Evolutionary conservation across 306 rosid species (phyloP).

Genomic region (Cercis canadensis): DNA sequence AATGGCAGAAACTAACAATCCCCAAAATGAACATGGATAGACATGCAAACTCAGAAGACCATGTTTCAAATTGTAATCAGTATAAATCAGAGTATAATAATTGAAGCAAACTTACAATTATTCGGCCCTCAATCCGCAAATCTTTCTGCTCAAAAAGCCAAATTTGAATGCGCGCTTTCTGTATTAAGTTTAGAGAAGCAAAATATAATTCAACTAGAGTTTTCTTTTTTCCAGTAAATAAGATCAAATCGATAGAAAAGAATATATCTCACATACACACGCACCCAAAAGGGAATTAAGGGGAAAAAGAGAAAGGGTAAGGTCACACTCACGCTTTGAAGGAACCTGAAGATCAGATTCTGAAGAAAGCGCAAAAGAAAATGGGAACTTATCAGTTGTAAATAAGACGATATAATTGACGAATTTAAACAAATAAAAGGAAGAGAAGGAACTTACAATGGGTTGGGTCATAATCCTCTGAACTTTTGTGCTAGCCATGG

Average conservation of each 20-base stretch:
- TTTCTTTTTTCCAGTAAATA: not conserved
- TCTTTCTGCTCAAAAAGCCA: constrained; percentile 41
- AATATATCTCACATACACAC: not conserved
- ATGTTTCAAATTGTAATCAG: not conserved
- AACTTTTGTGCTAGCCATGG: constrained; percentile 82
- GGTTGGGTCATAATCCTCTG: constrained; percentile 89
- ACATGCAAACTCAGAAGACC: not conserved
- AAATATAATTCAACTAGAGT: not conserved
- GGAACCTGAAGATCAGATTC: constrained; percentile 40
- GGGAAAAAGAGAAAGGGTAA: not conserved
- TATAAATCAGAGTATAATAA: not conserved
- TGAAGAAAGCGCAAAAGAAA: not conserved
- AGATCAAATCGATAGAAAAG: not conserved
- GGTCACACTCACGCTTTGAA: constrained; percentile 33
- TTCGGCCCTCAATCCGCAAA: constrained; percentile 39
- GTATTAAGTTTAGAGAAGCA: not conserved
- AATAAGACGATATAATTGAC: not conserved
- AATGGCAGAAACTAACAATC: not conserved
- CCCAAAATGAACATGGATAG: not conserved
- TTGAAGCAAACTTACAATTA: constrained; percentile 15
- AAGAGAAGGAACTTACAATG: constrained; percentile 44
- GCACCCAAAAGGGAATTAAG: not conserved
- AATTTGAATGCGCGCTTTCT: constrained; percentile 35
- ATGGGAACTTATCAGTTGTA: not conserved
- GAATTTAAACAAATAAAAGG: not conserved